A percentile compares a stretch with the other conserved stretches of the same genome.
Conservation (phyloP, 768 basidiomycete genomes). For the Tremella yokohamensis region DNA sequence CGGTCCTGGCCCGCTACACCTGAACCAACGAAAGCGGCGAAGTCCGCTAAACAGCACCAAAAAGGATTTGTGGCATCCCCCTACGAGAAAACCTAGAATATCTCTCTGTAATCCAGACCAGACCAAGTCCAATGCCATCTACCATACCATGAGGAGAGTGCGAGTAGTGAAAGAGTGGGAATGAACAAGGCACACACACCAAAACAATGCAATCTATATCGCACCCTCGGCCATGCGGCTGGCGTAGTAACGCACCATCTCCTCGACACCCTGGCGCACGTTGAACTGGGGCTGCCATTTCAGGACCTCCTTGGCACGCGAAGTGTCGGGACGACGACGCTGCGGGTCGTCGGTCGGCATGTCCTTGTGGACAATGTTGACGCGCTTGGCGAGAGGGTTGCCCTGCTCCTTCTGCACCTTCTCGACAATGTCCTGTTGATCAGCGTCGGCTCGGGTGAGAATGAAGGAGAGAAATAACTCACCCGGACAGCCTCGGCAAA, state of each 20-base stretch:
- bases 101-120: neutral
- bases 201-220: neutral
- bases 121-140: too few species aligned
- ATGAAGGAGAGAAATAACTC: constrained; percentile 9
- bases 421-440: constrained; percentile 67
- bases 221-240: constrained; percentile 1
- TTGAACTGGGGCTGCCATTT: constrained; percentile 92
- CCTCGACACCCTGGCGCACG: constrained; percentile 86
- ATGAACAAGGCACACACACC: too few species aligned
- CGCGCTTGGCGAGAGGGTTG: constrained; percentile 47
- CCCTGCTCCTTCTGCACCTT: constrained; percentile 74
- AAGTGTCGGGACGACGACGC: constrained; percentile 86
- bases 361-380: constrained; percentile 52
- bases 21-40: too few species aligned
- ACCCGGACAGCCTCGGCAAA: constrained; percentile 84
- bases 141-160: constrained; percentile 4
- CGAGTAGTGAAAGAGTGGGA: too few species aligned
- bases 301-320: constrained; percentile 76
- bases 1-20: too few species aligned
- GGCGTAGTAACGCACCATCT: constrained; percentile 4
- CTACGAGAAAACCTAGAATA: neutral
- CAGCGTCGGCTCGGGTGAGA: constrained; percentile 5
- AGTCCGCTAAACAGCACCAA: too few species aligned
- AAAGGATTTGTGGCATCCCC: too few species aligned
- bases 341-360: constrained; percentile 68